Percentiles rank a stretch among this genome's conserved stretches.
Conservation (phyloP, 139 green algal genomes). For the Microglena sp. region DNA sequence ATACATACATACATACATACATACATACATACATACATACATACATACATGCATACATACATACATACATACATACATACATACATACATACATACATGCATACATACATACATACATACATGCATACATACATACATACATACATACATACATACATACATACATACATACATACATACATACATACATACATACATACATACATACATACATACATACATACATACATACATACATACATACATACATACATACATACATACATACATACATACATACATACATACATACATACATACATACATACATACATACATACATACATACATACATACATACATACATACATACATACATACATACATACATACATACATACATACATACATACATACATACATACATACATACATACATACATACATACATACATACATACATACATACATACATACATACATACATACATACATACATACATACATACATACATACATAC, state of each 20-base stretch:
- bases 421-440: conserved; percentile 5
- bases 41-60: conserved; percentile 4
- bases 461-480: conserved; percentile 2
- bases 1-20: conserved; percentile 10
- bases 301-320: conserved; percentile 3
- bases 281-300: conserved; percentile 8
- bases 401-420: conserved; percentile 5
- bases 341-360: conserved; percentile 3
- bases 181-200: conserved; percentile 2
- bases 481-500: conserved; percentile 2
- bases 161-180: conserved; percentile 7
- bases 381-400: conserved; percentile 5
- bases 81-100: conserved; percentile 1
- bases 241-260: conserved; percentile 3
- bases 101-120: conserved; percentile 3
- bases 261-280: conserved; percentile 8
- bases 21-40: conserved; percentile 4
- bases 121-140: conserved; percentile 1
- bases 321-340: neutral
- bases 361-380: conserved; percentile 5
- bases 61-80: neutral
- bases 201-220: conserved; percentile 5
- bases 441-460: neutral
- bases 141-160: conserved; percentile 4
- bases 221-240: neutral